Evolutionary conservation across 352 stramenopile species (phyloP).

Genomic region (Globisporangium recalcitrans): DNA sequence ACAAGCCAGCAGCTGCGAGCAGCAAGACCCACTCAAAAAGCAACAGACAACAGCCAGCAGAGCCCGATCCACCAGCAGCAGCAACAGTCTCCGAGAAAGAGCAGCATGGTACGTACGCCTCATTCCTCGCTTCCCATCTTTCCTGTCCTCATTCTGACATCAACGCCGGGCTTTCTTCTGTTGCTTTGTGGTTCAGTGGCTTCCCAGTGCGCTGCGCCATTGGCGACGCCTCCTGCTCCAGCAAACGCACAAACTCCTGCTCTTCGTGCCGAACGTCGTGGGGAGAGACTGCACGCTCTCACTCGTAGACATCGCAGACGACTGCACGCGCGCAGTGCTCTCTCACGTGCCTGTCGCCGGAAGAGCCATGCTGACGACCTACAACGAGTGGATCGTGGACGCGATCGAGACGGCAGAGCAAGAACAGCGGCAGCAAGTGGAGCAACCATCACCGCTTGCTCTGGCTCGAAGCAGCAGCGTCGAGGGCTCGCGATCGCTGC

Average conservation of each 20-base stretch:
- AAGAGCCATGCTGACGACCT: constrained; percentile 14
- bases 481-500: not conserved
- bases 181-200: constrained; percentile 4
- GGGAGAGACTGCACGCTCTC: not conserved
- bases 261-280: not conserved
- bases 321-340: not conserved
- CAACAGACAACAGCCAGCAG: not conserved
- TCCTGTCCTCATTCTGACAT: too few relatives aligned
- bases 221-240: constrained; percentile 10
- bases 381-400: constrained; percentile 11
- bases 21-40: too few relatives aligned
- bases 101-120: constrained; percentile 9
- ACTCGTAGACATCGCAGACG: constrained; percentile 1
- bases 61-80: not conserved
- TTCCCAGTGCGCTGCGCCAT: constrained; percentile 6
- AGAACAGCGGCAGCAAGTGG: not conserved
- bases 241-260: constrained; percentile 2
- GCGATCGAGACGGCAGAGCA: not conserved
- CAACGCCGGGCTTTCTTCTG: too few relatives aligned
- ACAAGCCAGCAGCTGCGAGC: not conserved
- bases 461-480: too few relatives aligned
- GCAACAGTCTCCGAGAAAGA: not conserved
- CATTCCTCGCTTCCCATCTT: not conserved
- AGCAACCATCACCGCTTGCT: too few relatives aligned
- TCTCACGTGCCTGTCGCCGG: constrained; percentile 6